Conservation (phyloP, 352 stramenopile genomes). For the Globisporangium sylvaticum region DNA sequence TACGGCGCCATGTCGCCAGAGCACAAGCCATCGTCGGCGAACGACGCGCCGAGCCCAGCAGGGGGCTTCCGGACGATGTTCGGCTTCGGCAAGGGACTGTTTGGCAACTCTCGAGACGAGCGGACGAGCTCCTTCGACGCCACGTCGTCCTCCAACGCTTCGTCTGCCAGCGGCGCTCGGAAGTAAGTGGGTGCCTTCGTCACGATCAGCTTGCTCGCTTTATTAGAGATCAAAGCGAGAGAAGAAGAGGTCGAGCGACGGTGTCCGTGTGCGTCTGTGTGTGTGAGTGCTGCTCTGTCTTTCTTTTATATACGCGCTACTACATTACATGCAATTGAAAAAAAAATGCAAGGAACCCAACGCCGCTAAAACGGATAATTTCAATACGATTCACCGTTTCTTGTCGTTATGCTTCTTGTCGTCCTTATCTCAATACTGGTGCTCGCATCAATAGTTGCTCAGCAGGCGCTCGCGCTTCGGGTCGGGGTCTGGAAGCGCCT, state of each 20-base stretch:
- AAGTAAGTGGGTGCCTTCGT: slow-evolving; percentile 3
- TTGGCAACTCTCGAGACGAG: slow-evolving; percentile 42
- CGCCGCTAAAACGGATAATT: background rate
- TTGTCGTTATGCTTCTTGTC: background rate
- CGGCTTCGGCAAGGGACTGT: slow-evolving; percentile 71
- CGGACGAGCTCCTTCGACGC: slow-evolving; percentile 57
- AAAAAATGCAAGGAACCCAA: slow-evolving; percentile 1
- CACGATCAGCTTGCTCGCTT: background rate
- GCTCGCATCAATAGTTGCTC: slow-evolving; percentile 35
- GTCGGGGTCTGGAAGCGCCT: slow-evolving; percentile 53
- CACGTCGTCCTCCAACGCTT: slow-evolving; percentile 20
- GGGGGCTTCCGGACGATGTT: slow-evolving; percentile 60
- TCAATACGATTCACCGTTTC: background rate
- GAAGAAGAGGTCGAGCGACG: slow-evolving; percentile 1
- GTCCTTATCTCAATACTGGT: background rate
- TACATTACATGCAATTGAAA: background rate
- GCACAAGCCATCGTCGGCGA: slow-evolving; percentile 32
- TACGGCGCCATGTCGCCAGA: slow-evolving; percentile 16
- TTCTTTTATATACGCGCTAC: slow-evolving; percentile 15
- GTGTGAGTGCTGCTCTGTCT: slow-evolving; percentile 13
- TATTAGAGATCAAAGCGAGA: slow-evolving; percentile 14
- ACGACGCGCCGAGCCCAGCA: slow-evolving; percentile 32
- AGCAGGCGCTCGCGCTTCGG: slow-evolving; percentile 71
- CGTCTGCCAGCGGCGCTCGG: slow-evolving; percentile 5
- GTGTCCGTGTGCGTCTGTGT: slow-evolving; percentile 4